Base-by-base conservation (phyloP, 148 eudicot genomes). In the Dysphania ambrosioides region DNA sequence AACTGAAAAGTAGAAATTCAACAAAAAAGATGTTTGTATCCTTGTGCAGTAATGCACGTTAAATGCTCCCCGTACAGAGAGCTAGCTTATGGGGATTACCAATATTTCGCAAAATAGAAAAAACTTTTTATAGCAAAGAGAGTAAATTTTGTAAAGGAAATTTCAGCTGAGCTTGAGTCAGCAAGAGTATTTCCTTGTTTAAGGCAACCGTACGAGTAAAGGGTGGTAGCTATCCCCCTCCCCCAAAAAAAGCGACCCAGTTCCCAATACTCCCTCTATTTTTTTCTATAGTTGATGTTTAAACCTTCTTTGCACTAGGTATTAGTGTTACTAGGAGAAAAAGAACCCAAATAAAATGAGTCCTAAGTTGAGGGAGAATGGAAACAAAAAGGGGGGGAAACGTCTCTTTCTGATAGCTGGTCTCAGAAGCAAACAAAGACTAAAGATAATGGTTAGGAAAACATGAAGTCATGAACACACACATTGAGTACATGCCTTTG, bases 81-180 rank as follows among this genome's bases (percentile, higher is more conserved):
- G 27, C 69, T 2, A 60, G 38, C 18, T n/a, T 6, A 29, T 1
- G 59, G 55, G 26, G 18, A 19, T 42, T 34, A 36, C 29, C 19
- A 27, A 53, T 16, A 24, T 36, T 53, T 30, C 16, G 35, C 23
- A 41, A 35, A 53, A 7, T 2, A 15, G n/a, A n/a, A 13, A 44
- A 15, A 47, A 47, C 4, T 8, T 71, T 26, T 13, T 21, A 23
- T 40, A 31, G 51, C 44, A 38, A 55, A 69, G 32, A 24, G 47
- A 23, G 18, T 15, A 51, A 21, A 55, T 18, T 31, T 57, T 40
- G 23, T 57, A 82, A 60, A 80, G 87, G 88, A 73, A 87, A 88
- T 68, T 89, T 91, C 79, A 86, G 90, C 59, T 84, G 90, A 59
- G 86, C 70, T 83, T 87, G 93, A 74, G 85, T 74, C 77, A 84